Evolutionary conservation across 176 grass and related monocot genomes (phyloP).

Genomic region (Raddia distichophylla): DNA sequence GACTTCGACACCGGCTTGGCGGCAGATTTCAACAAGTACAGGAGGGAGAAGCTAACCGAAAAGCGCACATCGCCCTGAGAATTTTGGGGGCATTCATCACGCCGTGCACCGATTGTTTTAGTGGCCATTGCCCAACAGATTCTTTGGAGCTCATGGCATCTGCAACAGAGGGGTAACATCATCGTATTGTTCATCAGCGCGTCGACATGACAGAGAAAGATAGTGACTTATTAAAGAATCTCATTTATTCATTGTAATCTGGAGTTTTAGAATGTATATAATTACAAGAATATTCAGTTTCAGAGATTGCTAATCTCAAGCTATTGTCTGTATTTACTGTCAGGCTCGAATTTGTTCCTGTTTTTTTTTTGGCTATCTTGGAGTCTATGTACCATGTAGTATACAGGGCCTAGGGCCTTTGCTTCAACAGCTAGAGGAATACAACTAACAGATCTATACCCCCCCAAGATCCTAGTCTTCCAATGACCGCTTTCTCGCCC

Average conservation of each 20-base stretch:
- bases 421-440: slow-evolving; percentile 49
- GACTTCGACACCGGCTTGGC: slow-evolving; percentile 61
- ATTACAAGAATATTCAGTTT: slow-evolving; percentile 41
- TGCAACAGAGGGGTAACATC: neutral
- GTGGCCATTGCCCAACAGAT: slow-evolving; percentile 11
- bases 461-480: slow-evolving; percentile 66
- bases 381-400: slow-evolving; percentile 40
- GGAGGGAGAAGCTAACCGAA: slow-evolving; percentile 64
- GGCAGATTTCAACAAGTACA: slow-evolving; percentile 68
- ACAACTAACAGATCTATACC: slow-evolving; percentile 38
- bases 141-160: neutral
- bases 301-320: slow-evolving; percentile 13
- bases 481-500: slow-evolving; percentile 76
- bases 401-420: slow-evolving; percentile 45
- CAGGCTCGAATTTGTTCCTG: slow-evolving; percentile 25
- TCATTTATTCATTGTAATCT: slow-evolving; percentile 48
- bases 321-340: slow-evolving; percentile 14
- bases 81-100: slow-evolving; percentile 2
- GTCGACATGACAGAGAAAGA: neutral
- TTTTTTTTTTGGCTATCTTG: neutral
- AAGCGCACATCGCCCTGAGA: slow-evolving; percentile 9
- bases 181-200: neutral
- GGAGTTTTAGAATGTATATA: slow-evolving; percentile 19
- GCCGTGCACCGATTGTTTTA: neutral
- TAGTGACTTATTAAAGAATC: slow-evolving; percentile 31